Conservation (phyloP, 2,329 filamentous ascomycete species). For the Phialophora expanda region DNA sequence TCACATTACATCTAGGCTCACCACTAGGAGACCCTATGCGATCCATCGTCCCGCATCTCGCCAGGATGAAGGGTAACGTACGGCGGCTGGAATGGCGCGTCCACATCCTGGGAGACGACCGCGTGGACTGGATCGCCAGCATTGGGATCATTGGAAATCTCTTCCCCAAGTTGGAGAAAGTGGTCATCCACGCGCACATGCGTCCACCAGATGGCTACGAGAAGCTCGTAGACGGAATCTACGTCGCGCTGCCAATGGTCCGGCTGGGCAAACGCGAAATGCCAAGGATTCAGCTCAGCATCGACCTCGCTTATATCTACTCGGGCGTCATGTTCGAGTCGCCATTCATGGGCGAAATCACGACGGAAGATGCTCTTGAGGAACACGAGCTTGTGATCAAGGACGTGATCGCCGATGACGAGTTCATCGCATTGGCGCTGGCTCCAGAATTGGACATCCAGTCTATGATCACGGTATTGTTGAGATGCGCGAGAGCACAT, state of each 20-base stretch:
- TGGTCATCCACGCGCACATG: conserved; percentile 29
- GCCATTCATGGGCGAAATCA: conserved; percentile 24
- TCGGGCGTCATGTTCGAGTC: conserved; percentile 24
- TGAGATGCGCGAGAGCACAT: conserved; percentile 21
- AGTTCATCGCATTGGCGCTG: conserved; percentile 22
- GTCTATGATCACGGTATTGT: conserved; percentile 15
- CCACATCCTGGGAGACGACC: conserved; percentile 29
- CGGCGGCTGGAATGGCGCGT: conserved; percentile 18
- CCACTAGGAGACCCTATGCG: neutral
- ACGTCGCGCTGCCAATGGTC: conserved; percentile 23
- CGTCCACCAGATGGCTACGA: conserved; percentile 26
- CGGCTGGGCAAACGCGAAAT: conserved; percentile 8
- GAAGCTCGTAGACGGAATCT: conserved; percentile 16
- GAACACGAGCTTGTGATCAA: conserved; percentile 27
- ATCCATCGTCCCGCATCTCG: conserved; percentile 4
- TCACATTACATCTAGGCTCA: conserved; percentile 17
- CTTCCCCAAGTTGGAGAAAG: conserved; percentile 16
- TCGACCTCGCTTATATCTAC: conserved; percentile 26
- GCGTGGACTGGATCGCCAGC: conserved; percentile 7
- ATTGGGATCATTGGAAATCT: conserved; percentile 14
- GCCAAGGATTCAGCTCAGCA: conserved; percentile 6
- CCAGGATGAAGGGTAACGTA: conserved; percentile 15
- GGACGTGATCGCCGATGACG: conserved; percentile 30
- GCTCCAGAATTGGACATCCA: conserved; percentile 15
- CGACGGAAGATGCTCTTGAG: conserved; percentile 22